A percentile compares a stretch with the other conserved stretches of the same genome.
These are phyloP conservation scores for Terfezia boudieri DNA, from an alignment of 495 filamentous ascomycete species.

Conservation along the genomic window DNA sequence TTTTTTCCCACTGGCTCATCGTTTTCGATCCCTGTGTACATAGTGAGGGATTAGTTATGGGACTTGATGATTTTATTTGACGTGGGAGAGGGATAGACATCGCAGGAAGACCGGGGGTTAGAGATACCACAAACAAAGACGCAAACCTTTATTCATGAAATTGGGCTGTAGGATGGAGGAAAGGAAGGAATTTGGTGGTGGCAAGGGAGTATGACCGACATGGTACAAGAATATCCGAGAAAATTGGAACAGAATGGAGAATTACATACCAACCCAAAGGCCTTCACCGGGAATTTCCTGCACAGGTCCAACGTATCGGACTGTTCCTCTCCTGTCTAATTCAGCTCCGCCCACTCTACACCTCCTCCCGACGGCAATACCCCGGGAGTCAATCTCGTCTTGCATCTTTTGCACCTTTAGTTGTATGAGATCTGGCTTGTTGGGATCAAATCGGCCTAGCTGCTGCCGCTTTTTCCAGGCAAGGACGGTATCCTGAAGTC, in stretches of 20 bases:
- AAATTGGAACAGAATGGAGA: background rate
- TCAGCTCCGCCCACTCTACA: slow-evolving; percentile 42
- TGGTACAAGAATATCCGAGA: too few species aligned
- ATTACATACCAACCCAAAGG: slow-evolving; percentile 55
- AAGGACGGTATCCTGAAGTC: slow-evolving; percentile 62
- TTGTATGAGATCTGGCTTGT: slow-evolving; percentile 44
- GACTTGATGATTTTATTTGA: too few species aligned
- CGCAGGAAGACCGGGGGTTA: too few species aligned
- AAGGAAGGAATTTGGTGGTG: background rate
- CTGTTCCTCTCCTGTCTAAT: slow-evolving; percentile 47
- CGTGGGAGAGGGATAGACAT: too few species aligned
- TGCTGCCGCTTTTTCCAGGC: slow-evolving; percentile 85
- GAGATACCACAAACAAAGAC: too few species aligned
- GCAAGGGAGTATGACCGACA: background rate
- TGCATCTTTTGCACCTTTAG: slow-evolving; percentile 43
- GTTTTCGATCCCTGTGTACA: slow-evolving; percentile 24
- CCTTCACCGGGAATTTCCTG: slow-evolving; percentile 56
- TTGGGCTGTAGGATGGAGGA: background rate
- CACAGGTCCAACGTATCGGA: slow-evolving; percentile 66
- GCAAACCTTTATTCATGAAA: background rate
- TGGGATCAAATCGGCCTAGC: slow-evolving; percentile 82
- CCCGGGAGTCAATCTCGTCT: slow-evolving; percentile 40
- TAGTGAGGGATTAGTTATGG: too few species aligned
- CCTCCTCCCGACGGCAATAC: slow-evolving; percentile 41
- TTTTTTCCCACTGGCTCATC: slow-evolving; percentile 84